A percentile compares a stretch with the other conserved stretches of the same genome.
These are phyloP conservation scores for Stenocarpella maydis DNA, from an alignment of 2,329 filamentous ascomycete genomes.

Conservation along the genomic window DNA sequence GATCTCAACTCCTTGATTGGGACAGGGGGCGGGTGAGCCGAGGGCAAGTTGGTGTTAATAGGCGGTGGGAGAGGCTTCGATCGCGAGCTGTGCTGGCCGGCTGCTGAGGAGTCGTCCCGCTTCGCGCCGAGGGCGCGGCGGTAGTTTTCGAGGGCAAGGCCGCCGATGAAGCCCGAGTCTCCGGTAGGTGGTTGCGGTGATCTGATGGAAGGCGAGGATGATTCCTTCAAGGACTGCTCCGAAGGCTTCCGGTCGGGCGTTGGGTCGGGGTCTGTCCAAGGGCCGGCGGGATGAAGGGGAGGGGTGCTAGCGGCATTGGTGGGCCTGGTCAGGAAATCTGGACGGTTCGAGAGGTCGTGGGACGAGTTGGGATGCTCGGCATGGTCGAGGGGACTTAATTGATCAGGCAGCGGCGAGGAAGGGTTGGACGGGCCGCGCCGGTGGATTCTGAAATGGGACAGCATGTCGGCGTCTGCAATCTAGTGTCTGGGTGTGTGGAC, in stretches of 20 bases:
- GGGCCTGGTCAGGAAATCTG: slow-evolving; percentile 47
- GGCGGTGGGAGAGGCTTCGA: slow-evolving; percentile 47
- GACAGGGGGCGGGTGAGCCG: slow-evolving; percentile 41
- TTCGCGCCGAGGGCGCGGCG: slow-evolving; percentile 47
- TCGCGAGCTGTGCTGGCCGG: slow-evolving; percentile 37
- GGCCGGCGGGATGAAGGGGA: slow-evolving; percentile 60
- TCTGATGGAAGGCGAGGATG: slow-evolving; percentile 43
- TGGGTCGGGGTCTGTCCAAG: slow-evolving; percentile 47
- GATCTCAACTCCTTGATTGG: slow-evolving; percentile 43
- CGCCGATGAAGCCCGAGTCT: slow-evolving; percentile 62
- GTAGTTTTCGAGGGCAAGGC: slow-evolving; percentile 61
- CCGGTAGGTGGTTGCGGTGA: slow-evolving; percentile 48
- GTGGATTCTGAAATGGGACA: slow-evolving; percentile 59
- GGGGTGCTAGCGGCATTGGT: slow-evolving; percentile 51
- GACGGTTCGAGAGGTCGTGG: slow-evolving; percentile 48
- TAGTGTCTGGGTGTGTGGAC: slow-evolving; percentile 11
- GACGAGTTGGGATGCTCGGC: slow-evolving; percentile 51
- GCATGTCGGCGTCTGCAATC: slow-evolving; percentile 28
- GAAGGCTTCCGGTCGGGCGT: slow-evolving; percentile 30
- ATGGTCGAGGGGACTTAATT: slow-evolving; percentile 49
- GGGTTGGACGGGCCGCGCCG: slow-evolving; percentile 65
- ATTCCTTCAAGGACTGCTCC: slow-evolving; percentile 35
- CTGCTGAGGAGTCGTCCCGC: slow-evolving; percentile 34
- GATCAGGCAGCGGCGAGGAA: slow-evolving; percentile 60
- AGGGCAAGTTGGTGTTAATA: slow-evolving; percentile 46